Evolutionary conservation across 1,139 yeast species (phyloP).

Genomic region (Pichia sp.): DNA sequence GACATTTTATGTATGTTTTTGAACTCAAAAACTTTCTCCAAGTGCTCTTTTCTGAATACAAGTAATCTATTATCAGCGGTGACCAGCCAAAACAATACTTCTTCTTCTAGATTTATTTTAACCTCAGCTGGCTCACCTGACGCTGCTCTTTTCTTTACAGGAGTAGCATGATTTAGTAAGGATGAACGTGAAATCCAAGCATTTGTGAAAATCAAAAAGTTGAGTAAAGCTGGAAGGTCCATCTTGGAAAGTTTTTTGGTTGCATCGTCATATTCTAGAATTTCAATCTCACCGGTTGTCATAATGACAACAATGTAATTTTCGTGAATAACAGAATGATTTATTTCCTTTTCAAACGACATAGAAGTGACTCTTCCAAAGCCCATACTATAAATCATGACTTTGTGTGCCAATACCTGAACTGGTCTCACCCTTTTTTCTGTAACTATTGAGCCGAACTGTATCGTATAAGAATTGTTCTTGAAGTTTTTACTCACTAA

Average conservation of each 20-base stretch:
- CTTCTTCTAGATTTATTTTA: conserved; percentile 26
- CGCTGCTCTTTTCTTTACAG: conserved; percentile 27
- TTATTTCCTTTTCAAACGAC: conserved; percentile 42
- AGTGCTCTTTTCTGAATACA: conserved; percentile 59
- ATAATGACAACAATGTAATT: conserved; percentile 50
- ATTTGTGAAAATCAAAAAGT: conserved; percentile 54
- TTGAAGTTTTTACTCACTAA: conserved; percentile 61
- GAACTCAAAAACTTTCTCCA: conserved; percentile 62
- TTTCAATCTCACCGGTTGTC: conserved; percentile 53
- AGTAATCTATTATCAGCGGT: conserved; percentile 75
- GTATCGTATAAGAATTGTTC: conserved; percentile 60
- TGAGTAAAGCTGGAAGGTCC: conserved; percentile 29
- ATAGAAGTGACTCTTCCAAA: conserved; percentile 42
- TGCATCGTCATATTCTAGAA: conserved; percentile 36
- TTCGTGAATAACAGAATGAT: conserved; percentile 49
- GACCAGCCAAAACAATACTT: conserved; percentile 58
- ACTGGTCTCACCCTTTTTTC: conserved; percentile 53
- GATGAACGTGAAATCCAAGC: conserved; percentile 54
- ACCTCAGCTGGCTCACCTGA: conserved; percentile 21
- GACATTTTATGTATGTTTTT: conserved; percentile 55
- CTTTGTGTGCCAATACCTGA: conserved; percentile 68
- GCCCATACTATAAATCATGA: conserved; percentile 60
- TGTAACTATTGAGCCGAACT: conserved; percentile 40
- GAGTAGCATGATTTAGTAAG: conserved; percentile 31
- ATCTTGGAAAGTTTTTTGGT: conserved; percentile 21